phyloP scores from a whole-genome alignment of 106 monocot genomes.

The Phalaenopsis equestris region DNA sequence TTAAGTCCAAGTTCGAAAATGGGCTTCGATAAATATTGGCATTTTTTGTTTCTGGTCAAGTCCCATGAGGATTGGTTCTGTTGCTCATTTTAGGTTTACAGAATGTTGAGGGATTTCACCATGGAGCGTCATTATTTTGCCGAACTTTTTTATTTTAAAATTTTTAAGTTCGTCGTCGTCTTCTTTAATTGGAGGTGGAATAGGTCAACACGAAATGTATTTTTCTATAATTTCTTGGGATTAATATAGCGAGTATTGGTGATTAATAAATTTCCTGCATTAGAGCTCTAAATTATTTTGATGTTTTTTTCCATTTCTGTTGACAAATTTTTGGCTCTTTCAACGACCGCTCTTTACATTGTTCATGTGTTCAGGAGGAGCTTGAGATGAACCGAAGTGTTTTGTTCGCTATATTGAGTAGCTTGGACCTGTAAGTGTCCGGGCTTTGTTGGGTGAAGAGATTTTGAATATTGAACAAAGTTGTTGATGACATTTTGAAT shows the following conservation, averaged over 20 bases:
- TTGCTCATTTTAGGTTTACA: background rate
- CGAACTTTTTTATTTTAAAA: background rate
- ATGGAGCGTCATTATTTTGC: background rate
- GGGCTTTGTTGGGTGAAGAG: too few relatives aligned
- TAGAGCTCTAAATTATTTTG: background rate
- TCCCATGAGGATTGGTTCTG: background rate
- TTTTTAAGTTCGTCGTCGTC: background rate
- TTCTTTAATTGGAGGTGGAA: background rate
- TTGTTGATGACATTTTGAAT: background rate
- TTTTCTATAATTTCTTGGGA: background rate
- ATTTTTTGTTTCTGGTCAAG: too few relatives aligned
- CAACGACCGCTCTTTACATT: background rate
- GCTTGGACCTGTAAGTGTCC: too few relatives aligned
- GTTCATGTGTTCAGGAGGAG: background rate
- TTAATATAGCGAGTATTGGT: too few relatives aligned
- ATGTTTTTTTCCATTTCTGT: background rate
- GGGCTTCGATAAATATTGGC: too few relatives aligned
- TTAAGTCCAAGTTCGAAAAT: too few relatives aligned
- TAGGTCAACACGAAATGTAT: background rate
- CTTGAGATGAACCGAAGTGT: too few relatives aligned
- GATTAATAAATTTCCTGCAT: background rate
- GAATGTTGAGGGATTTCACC: background rate
- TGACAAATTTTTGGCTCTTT: background rate
- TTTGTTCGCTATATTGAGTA: too few relatives aligned
- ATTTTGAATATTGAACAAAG: too few relatives aligned